Evolutionary conservation across 1,284 basidiomycete species (phyloP).

Genomic region (Cutaneotrichosporon cavernicola): DNA sequence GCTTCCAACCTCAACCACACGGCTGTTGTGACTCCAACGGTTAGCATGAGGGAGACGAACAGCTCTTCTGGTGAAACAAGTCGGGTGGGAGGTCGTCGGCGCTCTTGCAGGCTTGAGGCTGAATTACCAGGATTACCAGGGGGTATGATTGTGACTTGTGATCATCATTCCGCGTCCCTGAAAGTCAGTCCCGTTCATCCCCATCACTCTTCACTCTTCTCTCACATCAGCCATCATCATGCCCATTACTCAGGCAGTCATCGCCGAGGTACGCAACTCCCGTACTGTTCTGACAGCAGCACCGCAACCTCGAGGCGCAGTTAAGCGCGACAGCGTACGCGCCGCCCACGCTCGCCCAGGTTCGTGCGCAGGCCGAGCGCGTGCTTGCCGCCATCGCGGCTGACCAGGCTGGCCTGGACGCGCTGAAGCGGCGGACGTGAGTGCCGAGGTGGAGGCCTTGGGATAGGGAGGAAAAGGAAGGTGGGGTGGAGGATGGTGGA

Average conservation of each 20-base stretch:
- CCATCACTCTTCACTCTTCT: background rate
- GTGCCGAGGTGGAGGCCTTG: background rate
- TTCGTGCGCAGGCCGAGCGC: conserved; percentile 15
- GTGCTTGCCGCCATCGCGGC: conserved; percentile 11
- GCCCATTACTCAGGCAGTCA: background rate
- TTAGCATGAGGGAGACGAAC: too few species aligned
- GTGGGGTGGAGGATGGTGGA: too few species aligned
- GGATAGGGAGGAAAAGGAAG: background rate
- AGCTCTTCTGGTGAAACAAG: too few species aligned
- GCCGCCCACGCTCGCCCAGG: conserved; percentile 22
- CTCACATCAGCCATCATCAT: background rate
- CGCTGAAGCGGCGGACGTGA: conserved; percentile 6
- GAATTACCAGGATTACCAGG: too few species aligned
- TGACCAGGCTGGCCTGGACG: conserved; percentile 15
- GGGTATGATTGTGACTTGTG: too few species aligned
- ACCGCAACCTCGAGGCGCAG: conserved; percentile 21
- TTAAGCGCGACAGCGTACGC: conserved; percentile 21
- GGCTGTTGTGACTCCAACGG: too few species aligned
- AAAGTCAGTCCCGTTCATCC: too few species aligned
- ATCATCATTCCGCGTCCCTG: too few species aligned
- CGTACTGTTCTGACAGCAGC: conserved; percentile 11
- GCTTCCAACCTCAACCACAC: too few species aligned
- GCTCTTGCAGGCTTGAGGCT: too few species aligned
- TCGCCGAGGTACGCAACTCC: background rate
- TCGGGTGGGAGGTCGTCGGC: too few species aligned